Evolutionary conservation across 1,284 basidiomycete genomes (phyloP).

Genomic region (Ustilago nuda): DNA sequence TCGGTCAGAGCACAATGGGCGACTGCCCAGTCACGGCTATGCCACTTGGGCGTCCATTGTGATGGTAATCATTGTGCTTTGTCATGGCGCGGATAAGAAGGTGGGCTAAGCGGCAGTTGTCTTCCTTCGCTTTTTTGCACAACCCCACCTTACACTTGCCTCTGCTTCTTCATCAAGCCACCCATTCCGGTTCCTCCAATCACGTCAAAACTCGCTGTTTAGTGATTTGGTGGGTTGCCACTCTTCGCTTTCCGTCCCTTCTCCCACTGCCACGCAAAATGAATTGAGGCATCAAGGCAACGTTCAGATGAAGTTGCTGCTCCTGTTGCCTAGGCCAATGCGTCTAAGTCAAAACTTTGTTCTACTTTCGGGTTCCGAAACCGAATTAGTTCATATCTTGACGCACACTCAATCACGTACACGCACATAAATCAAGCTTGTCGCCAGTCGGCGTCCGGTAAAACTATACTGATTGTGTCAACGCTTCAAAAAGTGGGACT

Average conservation of each 20-base stretch:
- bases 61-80: neutral
- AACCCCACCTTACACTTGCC: neutral
- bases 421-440: constrained; percentile 4
- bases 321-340: neutral
- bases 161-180: constrained; percentile 4
- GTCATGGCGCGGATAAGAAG: neutral
- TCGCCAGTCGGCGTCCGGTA: constrained; percentile 15
- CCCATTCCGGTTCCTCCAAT: neutral
- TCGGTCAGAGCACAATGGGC: neutral
- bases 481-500: neutral
- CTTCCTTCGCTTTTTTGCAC: neutral
- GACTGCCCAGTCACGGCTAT: neutral
- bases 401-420: neutral
- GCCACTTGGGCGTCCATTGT: neutral
- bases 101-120: constrained; percentile 12
- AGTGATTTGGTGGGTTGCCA: neutral
- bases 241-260: neutral
- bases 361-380: constrained; percentile 16
- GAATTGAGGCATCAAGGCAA: constrained; percentile 6
- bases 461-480: neutral
- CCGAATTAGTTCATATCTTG: constrained; percentile 20
- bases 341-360: constrained; percentile 2
- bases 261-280: neutral
- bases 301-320: neutral
- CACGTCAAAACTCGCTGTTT: neutral